Conservation (phyloP, 805 yeast species). For the Kodamaea restingae region DNA sequence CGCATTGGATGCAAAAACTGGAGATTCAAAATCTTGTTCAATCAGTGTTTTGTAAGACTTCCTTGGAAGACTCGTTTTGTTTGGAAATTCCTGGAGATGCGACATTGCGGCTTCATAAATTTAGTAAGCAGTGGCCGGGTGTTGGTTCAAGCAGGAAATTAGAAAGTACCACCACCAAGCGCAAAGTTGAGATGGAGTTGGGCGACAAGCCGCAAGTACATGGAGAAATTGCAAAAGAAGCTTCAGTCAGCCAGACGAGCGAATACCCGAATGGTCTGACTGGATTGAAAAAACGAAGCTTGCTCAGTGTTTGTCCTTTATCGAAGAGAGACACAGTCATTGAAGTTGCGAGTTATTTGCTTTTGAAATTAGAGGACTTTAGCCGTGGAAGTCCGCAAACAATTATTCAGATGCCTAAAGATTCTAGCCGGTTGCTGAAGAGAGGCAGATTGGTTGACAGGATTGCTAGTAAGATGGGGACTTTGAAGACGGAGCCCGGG, state of each 20-base stretch:
- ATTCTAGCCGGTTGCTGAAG: no score
- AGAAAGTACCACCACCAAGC: no score
- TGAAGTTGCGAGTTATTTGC: background rate
- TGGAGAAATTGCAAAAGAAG: no score
- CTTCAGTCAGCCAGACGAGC: no score
- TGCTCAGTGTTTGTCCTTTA: background rate
- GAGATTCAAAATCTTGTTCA: conserved; percentile 32
- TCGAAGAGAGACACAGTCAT: background rate
- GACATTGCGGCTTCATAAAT: conserved; percentile 21
- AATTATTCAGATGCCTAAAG: background rate
- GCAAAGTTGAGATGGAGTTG: no score
- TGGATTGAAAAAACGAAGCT: background rate
- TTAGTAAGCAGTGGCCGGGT: background rate
- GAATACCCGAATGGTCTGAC: no score
- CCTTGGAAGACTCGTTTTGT: conserved; percentile 33
- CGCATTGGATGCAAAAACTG: conserved; percentile 34
- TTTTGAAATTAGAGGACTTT: background rate
- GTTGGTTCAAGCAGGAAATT: no score
- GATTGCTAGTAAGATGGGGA: background rate
- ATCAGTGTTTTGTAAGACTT: conserved; percentile 43
- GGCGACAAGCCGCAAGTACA: no score
- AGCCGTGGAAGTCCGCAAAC: background rate
- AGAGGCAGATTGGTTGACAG: no score
- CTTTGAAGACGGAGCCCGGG: background rate
- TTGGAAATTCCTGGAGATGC: conserved; percentile 28